Conservation (phyloP, 2,329 filamentous ascomycete genomes). For the Xylariaceae sp. region DNA sequence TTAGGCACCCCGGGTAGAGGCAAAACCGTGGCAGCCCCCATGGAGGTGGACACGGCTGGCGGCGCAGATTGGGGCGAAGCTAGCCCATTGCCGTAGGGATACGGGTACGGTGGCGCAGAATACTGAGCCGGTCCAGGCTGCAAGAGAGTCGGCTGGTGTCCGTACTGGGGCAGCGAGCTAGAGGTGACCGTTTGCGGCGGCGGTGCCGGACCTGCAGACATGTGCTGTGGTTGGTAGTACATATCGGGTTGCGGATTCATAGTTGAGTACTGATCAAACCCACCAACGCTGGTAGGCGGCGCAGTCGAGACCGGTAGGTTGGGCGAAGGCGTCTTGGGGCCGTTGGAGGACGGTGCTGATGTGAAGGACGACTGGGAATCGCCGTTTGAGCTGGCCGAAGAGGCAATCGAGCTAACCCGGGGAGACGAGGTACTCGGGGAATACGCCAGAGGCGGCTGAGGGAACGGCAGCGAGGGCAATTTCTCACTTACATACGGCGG, state of each 20-base stretch:
- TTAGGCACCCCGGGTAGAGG: slow-evolving; percentile 62
- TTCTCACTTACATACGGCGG: slow-evolving; percentile 70
- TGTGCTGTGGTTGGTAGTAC: slow-evolving; percentile 76
- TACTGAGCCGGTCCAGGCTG: slow-evolving; percentile 72
- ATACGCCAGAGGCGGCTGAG: slow-evolving; percentile 66
- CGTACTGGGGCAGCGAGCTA: slow-evolving; percentile 70
- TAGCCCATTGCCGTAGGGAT: slow-evolving; percentile 73
- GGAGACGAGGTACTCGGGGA: slow-evolving; percentile 72
- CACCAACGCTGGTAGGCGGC: slow-evolving; percentile 37
- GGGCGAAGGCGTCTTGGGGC: slow-evolving; percentile 76
- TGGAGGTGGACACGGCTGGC: slow-evolving; percentile 64
- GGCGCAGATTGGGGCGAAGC: slow-evolving; percentile 73
- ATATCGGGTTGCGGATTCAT: slow-evolving; percentile 89
- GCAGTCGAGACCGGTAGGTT: slow-evolving; percentile 54
- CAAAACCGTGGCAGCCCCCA: slow-evolving; percentile 65
- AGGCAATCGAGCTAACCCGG: slow-evolving; percentile 72
- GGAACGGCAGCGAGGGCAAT: slow-evolving; percentile 68
- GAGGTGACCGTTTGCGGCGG: slow-evolving; percentile 76
- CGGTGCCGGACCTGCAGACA: slow-evolving; percentile 74
- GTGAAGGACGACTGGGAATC: slow-evolving; percentile 56
- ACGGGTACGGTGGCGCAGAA: slow-evolving; percentile 64
- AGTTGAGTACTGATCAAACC: slow-evolving; percentile 47
- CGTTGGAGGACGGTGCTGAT: slow-evolving; percentile 56
- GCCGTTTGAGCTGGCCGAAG: slow-evolving; percentile 48
- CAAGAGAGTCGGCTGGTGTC: slow-evolving; percentile 72